Conservation (phyloP, 2,329 filamentous ascomycete genomes). For the Neurospora sp. region DNA sequence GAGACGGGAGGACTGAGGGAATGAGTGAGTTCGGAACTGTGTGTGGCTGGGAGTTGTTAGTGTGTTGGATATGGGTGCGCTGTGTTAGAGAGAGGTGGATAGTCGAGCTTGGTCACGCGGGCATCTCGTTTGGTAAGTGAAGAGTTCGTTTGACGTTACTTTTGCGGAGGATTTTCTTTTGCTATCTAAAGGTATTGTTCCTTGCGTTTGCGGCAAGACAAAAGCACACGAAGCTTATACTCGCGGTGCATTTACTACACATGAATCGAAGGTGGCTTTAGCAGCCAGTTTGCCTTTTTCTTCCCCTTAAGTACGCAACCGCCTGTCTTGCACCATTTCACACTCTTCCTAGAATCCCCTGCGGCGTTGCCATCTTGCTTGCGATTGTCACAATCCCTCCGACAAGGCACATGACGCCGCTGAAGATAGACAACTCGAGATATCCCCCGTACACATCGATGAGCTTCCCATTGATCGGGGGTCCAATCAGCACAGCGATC, state of each 20-base stretch:
- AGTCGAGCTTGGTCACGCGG: background rate
- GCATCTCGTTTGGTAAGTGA: background rate
- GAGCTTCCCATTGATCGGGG: constrained; percentile 32
- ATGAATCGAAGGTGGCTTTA: background rate
- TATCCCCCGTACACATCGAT: constrained; percentile 27
- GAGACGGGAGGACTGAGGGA: constrained; percentile 22
- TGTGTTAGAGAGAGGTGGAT: background rate
- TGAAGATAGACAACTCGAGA: constrained; percentile 29
- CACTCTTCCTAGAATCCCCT: constrained; percentile 28
- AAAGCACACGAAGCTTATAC: background rate
- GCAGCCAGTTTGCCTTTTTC: background rate
- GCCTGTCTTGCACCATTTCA: background rate
- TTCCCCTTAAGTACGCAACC: background rate
- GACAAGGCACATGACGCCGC: constrained; percentile 23
- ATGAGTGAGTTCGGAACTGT: background rate
- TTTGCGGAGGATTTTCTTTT: background rate
- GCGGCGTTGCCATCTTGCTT: constrained; percentile 25
- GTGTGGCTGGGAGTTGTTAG: background rate
- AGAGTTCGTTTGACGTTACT: background rate
- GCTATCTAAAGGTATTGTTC: background rate
- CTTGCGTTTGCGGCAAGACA: background rate
- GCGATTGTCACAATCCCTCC: constrained; percentile 26
- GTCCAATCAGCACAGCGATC: constrained; percentile 30
- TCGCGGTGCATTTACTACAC: background rate
- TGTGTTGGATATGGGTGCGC: background rate